Evolutionary conservation across 768 basidiomycete genomes (phyloP), one percentile per base, ranked within the genome.

Genomic region (Vishniacozyma victoriae): DNA sequence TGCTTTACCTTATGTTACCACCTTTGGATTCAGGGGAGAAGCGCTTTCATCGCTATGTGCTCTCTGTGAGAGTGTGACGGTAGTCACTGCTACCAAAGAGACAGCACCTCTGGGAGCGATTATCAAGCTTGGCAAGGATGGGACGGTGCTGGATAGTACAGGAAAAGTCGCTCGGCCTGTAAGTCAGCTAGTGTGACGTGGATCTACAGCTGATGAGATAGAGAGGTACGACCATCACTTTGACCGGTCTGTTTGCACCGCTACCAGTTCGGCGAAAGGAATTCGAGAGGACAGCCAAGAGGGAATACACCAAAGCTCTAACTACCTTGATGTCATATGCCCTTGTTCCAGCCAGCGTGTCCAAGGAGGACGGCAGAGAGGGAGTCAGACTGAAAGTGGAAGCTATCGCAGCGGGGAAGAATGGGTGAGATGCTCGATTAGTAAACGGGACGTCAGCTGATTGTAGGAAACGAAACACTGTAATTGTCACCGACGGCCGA

Each of bases 1-100:
- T 3, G 87, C 90, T 64, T 79, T 96, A 3, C 74, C 79, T 2
- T 74, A 77, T 0, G 80, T 97, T 9, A 73, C 74, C 4, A 89
- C 90, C 0, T 95, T 96, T 69, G 93, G 93, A 0, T 99, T 97
- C 66, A 80, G 95, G 29, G 95, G 95, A 14, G 95, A 99, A 73
- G 95, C 95, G 0, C 76, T 99, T 0, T 89, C 90, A 5, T 91
- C 93, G 2, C 77, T 99, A 0, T 99, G 92, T 64, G 87, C 87
- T 1, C 73, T 95, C 0, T 79, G 82, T 41, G 83, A 86, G 45
- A 72, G 75, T 3, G 79, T 96, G 11, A 76, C 74, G 0, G 76
- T 96, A 40, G 78, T 78, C 1, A 96, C 93, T 0, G 78, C 86
- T 3, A 90, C 87, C 0, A 75, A 76, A 16, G 70, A 75, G 6